These are phyloP conservation scores for Pyrenophora teres DNA, from an alignment of 2,329 filamentous ascomycete genomes.

Conservation along the genomic window DNA sequence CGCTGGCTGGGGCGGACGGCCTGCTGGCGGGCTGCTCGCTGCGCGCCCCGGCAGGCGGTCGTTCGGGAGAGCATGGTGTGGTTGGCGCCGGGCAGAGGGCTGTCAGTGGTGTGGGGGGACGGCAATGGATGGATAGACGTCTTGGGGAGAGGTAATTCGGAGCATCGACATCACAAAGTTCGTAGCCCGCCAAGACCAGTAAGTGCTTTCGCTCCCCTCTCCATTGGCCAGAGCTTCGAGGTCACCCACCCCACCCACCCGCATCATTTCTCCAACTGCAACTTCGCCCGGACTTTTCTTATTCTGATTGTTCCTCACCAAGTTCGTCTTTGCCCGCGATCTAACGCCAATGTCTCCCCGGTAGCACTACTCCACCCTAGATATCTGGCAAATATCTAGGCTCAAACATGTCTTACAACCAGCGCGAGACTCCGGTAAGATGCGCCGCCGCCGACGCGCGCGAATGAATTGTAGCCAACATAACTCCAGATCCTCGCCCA, in stretches of 20 bases:
- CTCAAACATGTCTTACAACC: slow-evolving; percentile 41
- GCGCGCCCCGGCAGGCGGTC: slow-evolving; percentile 66
- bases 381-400: slow-evolving; percentile 25
- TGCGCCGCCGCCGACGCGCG: slow-evolving; percentile 27
- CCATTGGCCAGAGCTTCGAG: slow-evolving; percentile 14
- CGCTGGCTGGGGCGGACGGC: slow-evolving; percentile 60
- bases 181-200: slow-evolving; percentile 15
- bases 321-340: no score
- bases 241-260: slow-evolving; percentile 18
- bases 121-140: slow-evolving; percentile 52
- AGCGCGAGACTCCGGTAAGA: slow-evolving; percentile 46
- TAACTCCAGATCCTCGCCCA: slow-evolving; percentile 67
- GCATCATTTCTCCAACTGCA: slow-evolving; percentile 11
- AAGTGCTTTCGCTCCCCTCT: slow-evolving; percentile 9
- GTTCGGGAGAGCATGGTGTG: slow-evolving; percentile 69
- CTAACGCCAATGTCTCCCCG: no score
- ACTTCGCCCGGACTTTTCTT: not conserved
- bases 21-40: slow-evolving; percentile 64
- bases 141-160: slow-evolving; percentile 20
- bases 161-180: slow-evolving; percentile 18
- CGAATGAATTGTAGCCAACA: slow-evolving; percentile 45
- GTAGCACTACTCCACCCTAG: no score
- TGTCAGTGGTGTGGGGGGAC: slow-evolving; percentile 55
- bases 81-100: slow-evolving; percentile 43
- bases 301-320: no score